Base-by-base conservation (phyloP, 2,329 filamentous ascomycete genomes). In the Sodiomyces alkalinus region DNA sequence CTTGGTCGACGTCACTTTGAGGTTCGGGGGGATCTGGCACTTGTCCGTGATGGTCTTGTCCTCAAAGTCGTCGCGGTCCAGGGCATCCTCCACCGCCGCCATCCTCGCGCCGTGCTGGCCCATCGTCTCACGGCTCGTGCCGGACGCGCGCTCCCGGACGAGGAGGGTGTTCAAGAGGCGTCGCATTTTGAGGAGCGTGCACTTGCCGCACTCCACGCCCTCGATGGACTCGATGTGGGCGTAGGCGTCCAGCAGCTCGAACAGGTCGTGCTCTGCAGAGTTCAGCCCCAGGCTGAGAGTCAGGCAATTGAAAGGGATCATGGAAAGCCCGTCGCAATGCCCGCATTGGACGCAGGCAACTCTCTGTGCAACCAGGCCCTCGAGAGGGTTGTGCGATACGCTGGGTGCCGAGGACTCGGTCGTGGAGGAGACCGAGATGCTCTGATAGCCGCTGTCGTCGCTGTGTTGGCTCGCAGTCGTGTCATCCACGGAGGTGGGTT, bases 221-320 rank as follows among this genome's bases (percentile, higher is more conserved):
- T 83, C 74, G 32, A 98, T 93, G 2, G 68, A 63, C 47, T 96
- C 90, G 7, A 94, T 63, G 9, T 74, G 69, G 17, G 82, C 90
- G 47, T 87, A 93, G 14, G 83, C 74, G 45, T 92, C 78, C 13
- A 98, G 56, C 31, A 83, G 77, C 33, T 90, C 76, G 32, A 74
- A 73, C 1, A 96, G 55, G 35, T 83, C 69, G 43, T 86, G 81
- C 12, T 65, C 58, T 17, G 53, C 47, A 37, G 62, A 64, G 26
- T 65, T 63, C 5, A 64, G 55, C 1, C 80, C 81, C 2, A 96
- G 68, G 19, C 78, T 83, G 1, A 96, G 68, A 0, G 87, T 94
- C 26, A 96, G 58, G 44, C 85, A 94, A 46, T 90, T 94, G 61
- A 96, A 96, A 0, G 85, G 83, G 13, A 83, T 92, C 55, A 96